Conservation (phyloP, 2,329 filamentous ascomycete species). For the Thelonectria rubi region DNA sequence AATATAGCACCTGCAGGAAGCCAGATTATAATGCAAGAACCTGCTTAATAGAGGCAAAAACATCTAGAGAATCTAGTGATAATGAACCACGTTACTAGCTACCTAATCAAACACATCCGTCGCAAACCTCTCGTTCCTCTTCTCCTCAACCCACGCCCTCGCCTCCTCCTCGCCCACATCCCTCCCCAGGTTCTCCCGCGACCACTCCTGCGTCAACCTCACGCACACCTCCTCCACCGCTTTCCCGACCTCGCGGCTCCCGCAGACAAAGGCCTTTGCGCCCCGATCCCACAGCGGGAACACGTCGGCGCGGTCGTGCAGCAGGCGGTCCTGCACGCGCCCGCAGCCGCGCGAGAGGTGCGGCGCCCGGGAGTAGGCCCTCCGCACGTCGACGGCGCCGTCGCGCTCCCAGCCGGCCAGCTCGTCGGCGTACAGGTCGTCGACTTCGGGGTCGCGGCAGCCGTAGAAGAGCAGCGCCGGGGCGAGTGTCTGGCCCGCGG, state of each 20-base stretch:
- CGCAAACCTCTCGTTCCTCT: constrained; percentile 64
- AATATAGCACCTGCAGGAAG: too few species aligned
- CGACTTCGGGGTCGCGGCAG: constrained; percentile 62
- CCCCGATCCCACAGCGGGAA: constrained; percentile 52
- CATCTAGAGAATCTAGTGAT: too few species aligned
- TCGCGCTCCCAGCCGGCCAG: constrained; percentile 65
- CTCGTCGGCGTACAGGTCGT: constrained; percentile 69
- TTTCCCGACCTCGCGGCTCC: constrained; percentile 61
- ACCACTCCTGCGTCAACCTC: constrained; percentile 47
- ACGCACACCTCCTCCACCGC: constrained; percentile 55
- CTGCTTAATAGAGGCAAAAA: too few species aligned
- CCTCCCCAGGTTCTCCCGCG: constrained; percentile 41
- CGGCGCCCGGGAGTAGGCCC: constrained; percentile 59
- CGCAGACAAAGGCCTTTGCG: constrained; percentile 72
- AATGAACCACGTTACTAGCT: too few species aligned
- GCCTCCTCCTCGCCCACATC: constrained; percentile 50
- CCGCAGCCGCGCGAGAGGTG: constrained; percentile 57
- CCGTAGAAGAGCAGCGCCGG: constrained; percentile 73
- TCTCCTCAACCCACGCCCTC: constrained; percentile 57
- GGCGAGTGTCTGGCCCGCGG: constrained; percentile 62
- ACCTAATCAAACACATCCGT: constrained; percentile 67
- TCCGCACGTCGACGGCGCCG: constrained; percentile 62
- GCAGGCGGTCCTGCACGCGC: constrained; percentile 58
- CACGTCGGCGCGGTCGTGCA: constrained; percentile 48
- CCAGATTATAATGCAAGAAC: too few species aligned